phyloP scores from a whole-genome alignment of 1,284 basidiomycete species.

The Boletus smithii region DNA sequence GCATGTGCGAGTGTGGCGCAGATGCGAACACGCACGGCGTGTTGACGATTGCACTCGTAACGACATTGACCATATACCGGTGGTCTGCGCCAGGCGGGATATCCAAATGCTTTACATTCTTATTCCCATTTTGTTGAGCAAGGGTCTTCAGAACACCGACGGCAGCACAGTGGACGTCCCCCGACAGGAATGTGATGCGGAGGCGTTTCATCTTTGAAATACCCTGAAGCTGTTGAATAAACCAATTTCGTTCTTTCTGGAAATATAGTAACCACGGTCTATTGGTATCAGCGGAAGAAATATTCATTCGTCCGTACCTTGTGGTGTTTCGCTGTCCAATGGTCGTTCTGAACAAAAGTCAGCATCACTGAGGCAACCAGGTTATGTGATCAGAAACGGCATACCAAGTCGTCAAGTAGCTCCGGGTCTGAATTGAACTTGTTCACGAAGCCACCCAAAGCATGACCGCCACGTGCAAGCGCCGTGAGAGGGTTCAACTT shows the following conservation, averaged over 20 bases:
- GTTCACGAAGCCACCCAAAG: slow-evolving; percentile 80
- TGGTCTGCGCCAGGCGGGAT: slow-evolving; percentile 58
- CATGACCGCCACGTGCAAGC: slow-evolving; percentile 64
- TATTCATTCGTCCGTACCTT: slow-evolving; percentile 47
- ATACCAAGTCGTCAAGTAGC: slow-evolving; percentile 84
- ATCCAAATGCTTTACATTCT: slow-evolving; percentile 46
- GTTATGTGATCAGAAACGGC: slow-evolving; percentile 19
- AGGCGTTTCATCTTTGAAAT: slow-evolving; percentile 59
- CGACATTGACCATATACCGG: slow-evolving; percentile 85
- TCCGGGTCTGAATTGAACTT: slow-evolving; percentile 92
- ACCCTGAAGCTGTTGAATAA: slow-evolving; percentile 76
- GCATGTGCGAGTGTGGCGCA: neutral
- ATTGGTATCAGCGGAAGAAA: neutral
- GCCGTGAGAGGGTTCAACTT: slow-evolving; percentile 81
- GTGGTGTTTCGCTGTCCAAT: slow-evolving; percentile 82
- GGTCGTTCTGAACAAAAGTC: slow-evolving; percentile 62
- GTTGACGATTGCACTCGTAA: slow-evolving; percentile 79
- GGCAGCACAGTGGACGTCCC: slow-evolving; percentile 89
- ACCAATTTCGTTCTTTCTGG: slow-evolving; percentile 87
- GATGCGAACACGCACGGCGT: slow-evolving; percentile 56
- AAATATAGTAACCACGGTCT: neutral
- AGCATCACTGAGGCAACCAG: neutral
- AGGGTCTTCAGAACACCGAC: slow-evolving; percentile 78
- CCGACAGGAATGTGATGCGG: slow-evolving; percentile 82
- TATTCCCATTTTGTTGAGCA: slow-evolving; percentile 27